phyloP scores from a whole-genome alignment of 345 rosid genomes.

The Rhodomyrtus tomentosa region DNA sequence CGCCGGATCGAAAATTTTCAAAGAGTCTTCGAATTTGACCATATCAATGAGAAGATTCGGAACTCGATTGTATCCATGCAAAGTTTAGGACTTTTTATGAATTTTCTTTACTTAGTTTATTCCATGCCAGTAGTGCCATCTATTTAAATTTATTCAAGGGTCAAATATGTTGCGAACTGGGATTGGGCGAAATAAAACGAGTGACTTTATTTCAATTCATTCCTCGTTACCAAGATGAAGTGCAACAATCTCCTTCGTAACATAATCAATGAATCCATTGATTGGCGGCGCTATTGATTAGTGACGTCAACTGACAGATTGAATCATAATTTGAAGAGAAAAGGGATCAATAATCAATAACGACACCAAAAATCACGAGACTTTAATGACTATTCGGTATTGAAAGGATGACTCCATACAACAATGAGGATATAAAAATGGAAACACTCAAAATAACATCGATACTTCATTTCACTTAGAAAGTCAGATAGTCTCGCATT shows the following conservation, averaged over 20 bases:
- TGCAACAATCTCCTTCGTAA: rapidly evolving
- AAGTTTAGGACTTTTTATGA: background rate
- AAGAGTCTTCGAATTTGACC: background rate
- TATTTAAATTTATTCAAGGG: background rate
- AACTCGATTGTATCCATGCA: background rate
- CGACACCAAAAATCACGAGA: background rate
- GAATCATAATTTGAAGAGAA: background rate
- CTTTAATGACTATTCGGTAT: background rate
- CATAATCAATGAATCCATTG: background rate
- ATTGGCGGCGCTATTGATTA: background rate
- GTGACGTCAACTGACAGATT: background rate
- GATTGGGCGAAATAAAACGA: background rate
- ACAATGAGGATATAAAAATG: background rate
- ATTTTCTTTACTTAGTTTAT: background rate
- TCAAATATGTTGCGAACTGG: background rate
- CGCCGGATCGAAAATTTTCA: background rate
- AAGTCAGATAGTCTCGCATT: background rate
- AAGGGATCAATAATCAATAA: background rate
- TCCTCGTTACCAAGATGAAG: background rate
- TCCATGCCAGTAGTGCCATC: background rate
- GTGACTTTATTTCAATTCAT: background rate
- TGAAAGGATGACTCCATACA: background rate
- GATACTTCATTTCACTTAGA: background rate
- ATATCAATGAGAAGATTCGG: background rate
- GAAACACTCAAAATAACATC: background rate